phyloP scores from a whole-genome alignment of 2,329 filamentous ascomycete genomes.

The Helminthosporium solani region DNA sequence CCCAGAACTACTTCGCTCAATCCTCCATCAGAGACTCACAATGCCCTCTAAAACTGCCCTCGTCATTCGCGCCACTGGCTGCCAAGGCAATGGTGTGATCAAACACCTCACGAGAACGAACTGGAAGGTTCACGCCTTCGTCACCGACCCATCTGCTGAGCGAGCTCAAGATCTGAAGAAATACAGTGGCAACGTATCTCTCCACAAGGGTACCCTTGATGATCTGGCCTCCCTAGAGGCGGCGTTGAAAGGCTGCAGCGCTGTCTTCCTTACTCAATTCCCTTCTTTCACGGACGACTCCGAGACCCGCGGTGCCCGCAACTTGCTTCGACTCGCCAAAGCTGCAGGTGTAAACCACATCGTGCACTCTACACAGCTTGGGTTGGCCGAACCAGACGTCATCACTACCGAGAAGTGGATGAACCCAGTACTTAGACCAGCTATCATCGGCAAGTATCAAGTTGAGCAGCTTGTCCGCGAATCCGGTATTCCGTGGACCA shows the following conservation, averaged over 20 bases:
- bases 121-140: conserved; percentile 37
- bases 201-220: conserved; percentile 36
- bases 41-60: conserved; percentile 20
- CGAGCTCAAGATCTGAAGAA: conserved; percentile 28
- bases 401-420: conserved; percentile 3
- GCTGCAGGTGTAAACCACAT: conserved; percentile 34
- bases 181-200: conserved; percentile 21
- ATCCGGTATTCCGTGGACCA: conserved; percentile 47
- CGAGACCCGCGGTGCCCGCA: conserved; percentile 17
- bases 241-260: conserved; percentile 34
- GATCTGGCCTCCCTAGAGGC: conserved; percentile 27
- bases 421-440: conserved; percentile 10
- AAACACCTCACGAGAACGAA: conserved; percentile 26
- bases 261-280: conserved; percentile 26
- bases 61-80: conserved; percentile 23
- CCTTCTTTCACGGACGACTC: conserved; percentile 20
- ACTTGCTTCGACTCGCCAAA: conserved; percentile 31
- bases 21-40: not conserved
- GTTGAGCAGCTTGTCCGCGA: conserved; percentile 42
- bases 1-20: not conserved
- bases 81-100: conserved; percentile 21
- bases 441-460: conserved; percentile 43
- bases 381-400: conserved; percentile 14
- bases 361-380: conserved; percentile 24
- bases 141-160: conserved; percentile 26